Conservation (phyloP, 306 rosid genomes). For the Casuarina glauca region DNA sequence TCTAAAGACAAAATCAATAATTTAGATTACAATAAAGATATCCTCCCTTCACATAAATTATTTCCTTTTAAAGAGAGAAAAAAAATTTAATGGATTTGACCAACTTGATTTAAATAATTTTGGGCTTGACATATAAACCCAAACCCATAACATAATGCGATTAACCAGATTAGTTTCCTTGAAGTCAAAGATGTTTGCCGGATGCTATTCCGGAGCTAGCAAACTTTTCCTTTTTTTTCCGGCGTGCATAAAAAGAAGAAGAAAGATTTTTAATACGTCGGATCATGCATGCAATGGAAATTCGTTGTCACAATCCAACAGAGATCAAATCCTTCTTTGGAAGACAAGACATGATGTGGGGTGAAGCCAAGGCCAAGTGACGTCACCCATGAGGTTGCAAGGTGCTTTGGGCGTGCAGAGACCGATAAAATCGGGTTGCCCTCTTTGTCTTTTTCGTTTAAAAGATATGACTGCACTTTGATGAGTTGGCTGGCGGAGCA, state of each 20-base stretch:
- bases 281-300: background rate
- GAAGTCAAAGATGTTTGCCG: background rate
- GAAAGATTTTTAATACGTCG: background rate
- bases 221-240: background rate
- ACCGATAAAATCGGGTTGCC: background rate
- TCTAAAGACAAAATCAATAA: too few relatives aligned
- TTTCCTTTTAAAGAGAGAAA: too few relatives aligned
- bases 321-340: background rate
- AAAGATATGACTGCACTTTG: background rate
- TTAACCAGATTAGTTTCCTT: too few relatives aligned
- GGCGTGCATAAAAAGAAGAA: too few relatives aligned
- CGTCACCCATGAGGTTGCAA: background rate
- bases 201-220: background rate
- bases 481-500: background rate
- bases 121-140: too few relatives aligned
- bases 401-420: background rate
- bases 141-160: too few relatives aligned
- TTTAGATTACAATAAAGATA: too few relatives aligned
- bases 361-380: background rate
- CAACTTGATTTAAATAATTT: too few relatives aligned
- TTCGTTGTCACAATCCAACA: background rate
- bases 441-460: too few relatives aligned
- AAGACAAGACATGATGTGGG: background rate
- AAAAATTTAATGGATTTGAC: too few relatives aligned
- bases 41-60: too few relatives aligned